Evolutionary conservation across 345 rosid genomes (phyloP).

Genomic region (Euphorbia tirucalli): DNA sequence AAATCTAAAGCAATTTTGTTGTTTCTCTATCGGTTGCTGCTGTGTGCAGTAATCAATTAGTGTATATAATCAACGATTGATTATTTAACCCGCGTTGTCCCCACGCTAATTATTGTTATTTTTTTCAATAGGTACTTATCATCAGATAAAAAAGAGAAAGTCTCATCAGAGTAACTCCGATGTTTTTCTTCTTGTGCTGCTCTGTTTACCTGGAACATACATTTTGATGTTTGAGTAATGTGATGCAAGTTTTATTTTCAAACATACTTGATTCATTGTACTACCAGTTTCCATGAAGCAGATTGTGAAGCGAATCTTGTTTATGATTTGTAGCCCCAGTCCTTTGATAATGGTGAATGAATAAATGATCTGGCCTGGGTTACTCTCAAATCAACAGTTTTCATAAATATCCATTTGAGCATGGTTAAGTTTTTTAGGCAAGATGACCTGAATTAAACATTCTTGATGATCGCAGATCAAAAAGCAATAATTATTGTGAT

Average conservation of each 20-base stretch:
- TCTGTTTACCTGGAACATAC: not conserved
- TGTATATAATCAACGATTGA: no score
- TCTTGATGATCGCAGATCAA: not conserved
- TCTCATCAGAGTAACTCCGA: constrained; percentile 12
- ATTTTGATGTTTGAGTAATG: not conserved
- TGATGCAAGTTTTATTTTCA: not conserved
- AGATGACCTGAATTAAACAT: not conserved
- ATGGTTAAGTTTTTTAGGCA: not conserved
- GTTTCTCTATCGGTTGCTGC: not conserved
- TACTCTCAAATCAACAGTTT: not conserved
- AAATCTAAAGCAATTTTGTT: not conserved
- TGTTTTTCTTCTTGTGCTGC: constrained; percentile 1
- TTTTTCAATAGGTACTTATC: constrained; percentile 22
- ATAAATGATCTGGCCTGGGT: not conserved
- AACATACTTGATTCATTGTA: not conserved
- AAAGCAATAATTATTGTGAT: not conserved
- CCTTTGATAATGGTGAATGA: not conserved
- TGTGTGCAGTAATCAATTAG: not conserved
- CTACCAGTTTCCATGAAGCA: not conserved
- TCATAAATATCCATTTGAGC: not conserved
- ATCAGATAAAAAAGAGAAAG: constrained; percentile 23
- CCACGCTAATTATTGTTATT: not conserved
- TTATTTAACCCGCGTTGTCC: no score
- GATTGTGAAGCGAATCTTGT: not conserved
- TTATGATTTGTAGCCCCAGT: not conserved